Evolutionary conservation across 495 filamentous ascomycete genomes (phyloP).

Genomic region (Penicillium simplicissimum): DNA sequence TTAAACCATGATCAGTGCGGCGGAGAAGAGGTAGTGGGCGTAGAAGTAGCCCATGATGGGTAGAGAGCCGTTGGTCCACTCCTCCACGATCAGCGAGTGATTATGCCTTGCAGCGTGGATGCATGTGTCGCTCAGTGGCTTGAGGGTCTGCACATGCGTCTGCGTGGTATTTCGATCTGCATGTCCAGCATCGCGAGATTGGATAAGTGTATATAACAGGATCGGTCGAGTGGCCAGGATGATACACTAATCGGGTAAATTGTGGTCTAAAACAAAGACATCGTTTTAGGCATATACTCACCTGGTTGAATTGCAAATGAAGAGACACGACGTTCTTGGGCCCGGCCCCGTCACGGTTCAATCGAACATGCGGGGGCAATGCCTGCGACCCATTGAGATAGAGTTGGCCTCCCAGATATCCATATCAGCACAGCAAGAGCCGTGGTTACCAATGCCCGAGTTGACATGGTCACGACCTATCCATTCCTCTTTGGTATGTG

Average conservation of each 20-base stretch:
- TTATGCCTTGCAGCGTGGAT: constrained; percentile 34
- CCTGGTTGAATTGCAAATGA: constrained; percentile 40
- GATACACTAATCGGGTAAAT: constrained; percentile 23
- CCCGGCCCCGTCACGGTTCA: constrained; percentile 18
- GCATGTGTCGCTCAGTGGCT: constrained; percentile 36
- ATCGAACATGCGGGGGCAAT: constrained; percentile 29
- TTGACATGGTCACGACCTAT: too few species aligned
- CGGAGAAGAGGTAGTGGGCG: constrained; percentile 39
- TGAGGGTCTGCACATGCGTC: constrained; percentile 18
- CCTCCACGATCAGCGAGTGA: constrained; percentile 33
- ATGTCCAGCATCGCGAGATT: constrained; percentile 7
- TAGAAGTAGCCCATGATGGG: constrained; percentile 38
- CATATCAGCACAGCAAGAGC: too few species aligned
- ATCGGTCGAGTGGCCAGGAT: constrained; percentile 36
- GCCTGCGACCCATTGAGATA: constrained; percentile 32
- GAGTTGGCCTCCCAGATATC: too few species aligned
- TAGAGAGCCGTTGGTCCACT: constrained; percentile 39
- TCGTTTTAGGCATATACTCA: neutral
- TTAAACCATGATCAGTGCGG: constrained; percentile 31
- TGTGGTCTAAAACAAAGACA: neutral
- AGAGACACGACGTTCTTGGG: constrained; percentile 31
- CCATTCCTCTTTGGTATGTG: too few species aligned
- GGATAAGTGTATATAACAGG: constrained; percentile 31
- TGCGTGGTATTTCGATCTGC: constrained; percentile 18
- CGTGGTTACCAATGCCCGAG: too few species aligned